These are phyloP conservation scores for Viridothelium virens DNA, from an alignment of 495 filamentous ascomycete genomes.

Conservation along the genomic window DNA sequence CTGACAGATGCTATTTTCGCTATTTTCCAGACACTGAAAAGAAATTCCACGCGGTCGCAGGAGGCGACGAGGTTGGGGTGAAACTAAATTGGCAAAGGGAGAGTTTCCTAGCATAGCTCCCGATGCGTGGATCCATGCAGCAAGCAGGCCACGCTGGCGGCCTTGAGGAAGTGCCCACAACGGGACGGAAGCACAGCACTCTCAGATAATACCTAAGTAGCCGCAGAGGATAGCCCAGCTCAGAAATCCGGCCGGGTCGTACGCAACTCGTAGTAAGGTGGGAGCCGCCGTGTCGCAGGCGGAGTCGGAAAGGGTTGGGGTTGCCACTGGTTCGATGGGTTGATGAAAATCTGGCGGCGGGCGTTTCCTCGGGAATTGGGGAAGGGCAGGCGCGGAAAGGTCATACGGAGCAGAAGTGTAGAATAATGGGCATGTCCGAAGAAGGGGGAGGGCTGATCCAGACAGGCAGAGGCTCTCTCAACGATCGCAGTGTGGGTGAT, in stretches of 20 bases:
- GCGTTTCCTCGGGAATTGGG: conserved; percentile 1
- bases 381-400: too few species aligned
- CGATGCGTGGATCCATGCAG: conserved; percentile 10
- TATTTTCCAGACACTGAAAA: background rate
- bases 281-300: conserved; percentile 1
- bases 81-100: background rate
- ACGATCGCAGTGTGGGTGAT: background rate
- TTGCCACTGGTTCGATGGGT: background rate
- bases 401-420: too few species aligned
- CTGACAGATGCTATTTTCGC: background rate
- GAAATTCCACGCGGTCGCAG: background rate
- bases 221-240: too few species aligned
- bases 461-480: background rate
- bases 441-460: too few species aligned
- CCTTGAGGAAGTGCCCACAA: background rate
- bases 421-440: too few species aligned
- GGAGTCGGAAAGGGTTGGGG: background rate
- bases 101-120: background rate
- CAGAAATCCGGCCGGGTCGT: background rate
- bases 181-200: background rate
- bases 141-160: conserved; percentile 10
- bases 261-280: background rate
- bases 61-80: background rate
- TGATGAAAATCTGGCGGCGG: background rate
- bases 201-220: too few species aligned